These are phyloP conservation scores for Cyberlindnera euphorbiae DNA, from an alignment of 805 yeast species.

Conservation along the genomic window DNA sequence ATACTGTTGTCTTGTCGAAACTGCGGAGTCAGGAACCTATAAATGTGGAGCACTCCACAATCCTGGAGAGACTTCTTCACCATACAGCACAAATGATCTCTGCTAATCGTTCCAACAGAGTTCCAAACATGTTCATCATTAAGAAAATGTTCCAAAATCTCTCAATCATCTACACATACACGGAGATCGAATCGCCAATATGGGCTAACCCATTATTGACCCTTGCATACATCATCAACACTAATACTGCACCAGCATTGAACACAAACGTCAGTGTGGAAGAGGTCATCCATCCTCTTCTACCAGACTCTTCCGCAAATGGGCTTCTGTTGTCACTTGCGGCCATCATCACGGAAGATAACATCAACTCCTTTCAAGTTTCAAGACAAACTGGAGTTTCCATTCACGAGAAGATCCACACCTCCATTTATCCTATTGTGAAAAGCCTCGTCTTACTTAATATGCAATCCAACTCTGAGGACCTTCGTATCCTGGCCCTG, in stretches of 20 bases:
- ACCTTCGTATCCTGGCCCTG: conserved; percentile 21
- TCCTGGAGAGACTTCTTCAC: conserved; percentile 12
- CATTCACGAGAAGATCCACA: conserved; percentile 37
- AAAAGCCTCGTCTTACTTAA: conserved; percentile 17
- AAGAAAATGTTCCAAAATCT: conserved; percentile 55
- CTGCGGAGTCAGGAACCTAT: conserved; percentile 13
- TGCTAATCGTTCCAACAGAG: conserved; percentile 9
- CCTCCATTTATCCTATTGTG: conserved; percentile 30
- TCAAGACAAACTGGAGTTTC: conserved; percentile 21
- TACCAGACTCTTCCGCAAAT: conserved; percentile 6
- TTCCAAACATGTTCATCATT: conserved; percentile 37
- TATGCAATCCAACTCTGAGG: conserved; percentile 13
- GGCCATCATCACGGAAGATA: conserved; percentile 49
- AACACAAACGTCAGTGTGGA: conserved; percentile 8
- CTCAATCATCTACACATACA: conserved; percentile 37
- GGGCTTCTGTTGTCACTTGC: conserved; percentile 30
- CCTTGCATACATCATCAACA: conserved; percentile 17
- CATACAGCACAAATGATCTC: conserved; percentile 14
- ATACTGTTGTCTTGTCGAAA: conserved; percentile 52
- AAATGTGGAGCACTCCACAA: conserved; percentile 12
- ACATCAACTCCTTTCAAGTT: conserved; percentile 28
- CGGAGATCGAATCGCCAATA: conserved; percentile 27
- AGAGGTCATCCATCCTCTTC: conserved; percentile 7
- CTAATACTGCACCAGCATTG: conserved; percentile 11
- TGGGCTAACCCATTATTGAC: conserved; percentile 40